Evolutionary conservation across 352 stramenopile species (phyloP).

Genomic region (Globisporangium perplexum): DNA sequence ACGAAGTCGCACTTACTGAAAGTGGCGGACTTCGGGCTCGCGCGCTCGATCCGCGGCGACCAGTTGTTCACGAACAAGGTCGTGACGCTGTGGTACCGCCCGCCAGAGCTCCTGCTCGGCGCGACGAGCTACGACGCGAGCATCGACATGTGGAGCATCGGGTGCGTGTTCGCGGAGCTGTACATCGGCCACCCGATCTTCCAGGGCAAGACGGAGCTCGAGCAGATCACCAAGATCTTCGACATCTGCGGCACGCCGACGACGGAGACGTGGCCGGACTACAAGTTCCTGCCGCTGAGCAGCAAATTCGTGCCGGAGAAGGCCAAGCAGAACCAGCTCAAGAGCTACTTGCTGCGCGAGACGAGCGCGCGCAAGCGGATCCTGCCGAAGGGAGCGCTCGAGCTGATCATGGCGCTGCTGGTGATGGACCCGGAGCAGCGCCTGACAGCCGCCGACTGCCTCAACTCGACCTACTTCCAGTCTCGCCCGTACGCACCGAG

Average conservation of each 20-base stretch:
- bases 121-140: constrained; percentile 91
- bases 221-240: constrained; percentile 88
- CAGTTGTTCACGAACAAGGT: constrained; percentile 95
- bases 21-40: constrained; percentile 82
- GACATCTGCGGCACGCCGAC: constrained; percentile 84
- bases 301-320: constrained; percentile 84
- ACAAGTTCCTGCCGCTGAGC: constrained; percentile 77
- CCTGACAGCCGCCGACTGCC: constrained; percentile 88
- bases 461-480: constrained; percentile 95
- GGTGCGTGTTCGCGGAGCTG: constrained; percentile 83
- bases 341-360: constrained; percentile 74
- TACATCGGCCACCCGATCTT: constrained; percentile 86
- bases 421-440: constrained; percentile 93
- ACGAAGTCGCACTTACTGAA: constrained; percentile 79
- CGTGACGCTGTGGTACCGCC: constrained; percentile 94
- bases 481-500: constrained; percentile 50
- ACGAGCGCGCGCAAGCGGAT: constrained; percentile 70
- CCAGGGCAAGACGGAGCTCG: constrained; percentile 83
- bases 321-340: constrained; percentile 51
- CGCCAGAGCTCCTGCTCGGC: constrained; percentile 91
- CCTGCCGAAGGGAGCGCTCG: constrained; percentile 77
- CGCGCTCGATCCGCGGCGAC: constrained; percentile 79
- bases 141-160: constrained; percentile 96
- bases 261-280: constrained; percentile 77
- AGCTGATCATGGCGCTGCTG: constrained; percentile 93